Conservation (phyloP, 129 eudicot species). For the Centella asiatica region DNA sequence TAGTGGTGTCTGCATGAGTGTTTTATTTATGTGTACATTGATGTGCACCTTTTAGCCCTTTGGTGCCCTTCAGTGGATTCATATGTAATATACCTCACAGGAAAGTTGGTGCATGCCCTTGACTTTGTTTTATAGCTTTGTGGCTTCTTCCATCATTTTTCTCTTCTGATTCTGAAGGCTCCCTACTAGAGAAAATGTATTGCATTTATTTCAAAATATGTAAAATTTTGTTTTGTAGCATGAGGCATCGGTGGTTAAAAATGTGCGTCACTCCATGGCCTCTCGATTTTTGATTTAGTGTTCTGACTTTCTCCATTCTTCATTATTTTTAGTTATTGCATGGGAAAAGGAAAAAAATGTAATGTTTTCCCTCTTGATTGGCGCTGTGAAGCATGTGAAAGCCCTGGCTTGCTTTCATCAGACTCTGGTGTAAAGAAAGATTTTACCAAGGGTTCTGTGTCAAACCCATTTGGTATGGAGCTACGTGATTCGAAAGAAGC, state of each 20-base stretch:
- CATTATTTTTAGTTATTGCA: conserved; percentile 53
- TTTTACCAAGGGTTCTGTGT: not conserved
- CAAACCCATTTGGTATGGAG: not conserved
- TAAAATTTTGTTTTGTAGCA: too few species aligned
- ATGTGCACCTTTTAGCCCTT: too few species aligned
- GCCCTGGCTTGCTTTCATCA: conserved; percentile 13
- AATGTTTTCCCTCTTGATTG: conserved; percentile 27
- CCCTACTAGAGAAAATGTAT: not conserved
- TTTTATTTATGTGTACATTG: not conserved
- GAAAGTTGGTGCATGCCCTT: not conserved
- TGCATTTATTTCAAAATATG: not conserved
- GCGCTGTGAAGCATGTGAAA: conserved; percentile 50
- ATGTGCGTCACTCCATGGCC: not conserved
- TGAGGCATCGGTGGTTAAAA: not conserved
- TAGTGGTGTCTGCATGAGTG: not conserved
- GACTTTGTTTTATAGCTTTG: too few species aligned
- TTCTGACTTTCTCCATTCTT: not conserved
- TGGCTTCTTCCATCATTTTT: too few species aligned
- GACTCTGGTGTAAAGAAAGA: conserved; percentile 6
- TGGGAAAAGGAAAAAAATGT: conserved; percentile 12
- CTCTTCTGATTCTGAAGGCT: not conserved
- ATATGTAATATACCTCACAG: not conserved
- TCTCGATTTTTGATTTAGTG: not conserved
- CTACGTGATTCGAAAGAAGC: not conserved
- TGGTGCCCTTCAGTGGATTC: not conserved